phyloP scores from a whole-genome alignment of 768 basidiomycete species.

The Imleria badia region DNA sequence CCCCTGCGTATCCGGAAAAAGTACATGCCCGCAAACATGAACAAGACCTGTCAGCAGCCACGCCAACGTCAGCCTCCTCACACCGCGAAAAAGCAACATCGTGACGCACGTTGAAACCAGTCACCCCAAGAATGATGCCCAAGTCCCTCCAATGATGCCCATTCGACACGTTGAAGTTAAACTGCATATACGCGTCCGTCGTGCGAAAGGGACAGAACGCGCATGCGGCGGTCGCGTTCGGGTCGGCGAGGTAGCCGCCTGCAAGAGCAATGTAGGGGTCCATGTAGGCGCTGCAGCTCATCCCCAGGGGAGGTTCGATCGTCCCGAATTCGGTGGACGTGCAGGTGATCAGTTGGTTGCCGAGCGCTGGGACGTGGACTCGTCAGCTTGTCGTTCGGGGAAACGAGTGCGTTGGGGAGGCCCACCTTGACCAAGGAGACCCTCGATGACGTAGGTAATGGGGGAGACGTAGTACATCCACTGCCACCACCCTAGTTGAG shows the following conservation, averaged over 20 bases:
- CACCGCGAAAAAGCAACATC: too few relatives aligned
- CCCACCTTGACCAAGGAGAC: constrained; percentile 30
- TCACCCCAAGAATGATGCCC: constrained; percentile 5
- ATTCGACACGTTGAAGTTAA: constrained; percentile 5
- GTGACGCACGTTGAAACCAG: constrained; percentile 47
- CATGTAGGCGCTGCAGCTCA: constrained; percentile 55
- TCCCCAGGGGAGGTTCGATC: constrained; percentile 52
- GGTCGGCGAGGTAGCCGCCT: constrained; percentile 59
- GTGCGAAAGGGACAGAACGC: constrained; percentile 52
- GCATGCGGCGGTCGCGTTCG: constrained; percentile 53
- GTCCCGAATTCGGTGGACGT: constrained; percentile 49
- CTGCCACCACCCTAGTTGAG: constrained; percentile 35
- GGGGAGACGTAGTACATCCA: constrained; percentile 46
- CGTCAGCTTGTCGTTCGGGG: neutral
- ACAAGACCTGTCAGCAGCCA: constrained; percentile 21
- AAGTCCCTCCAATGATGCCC: constrained; percentile 11
- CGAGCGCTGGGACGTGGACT: constrained; percentile 35
- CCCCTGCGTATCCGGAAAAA: constrained; percentile 29
- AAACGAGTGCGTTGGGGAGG: too few relatives aligned
- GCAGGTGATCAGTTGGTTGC: constrained; percentile 46
- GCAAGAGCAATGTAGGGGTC: constrained; percentile 44
- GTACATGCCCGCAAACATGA: constrained; percentile 31
- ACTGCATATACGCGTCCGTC: constrained; percentile 38
- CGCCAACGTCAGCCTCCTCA: neutral
- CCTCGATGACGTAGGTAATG: constrained; percentile 53